Percentiles rank a stretch among this genome's conserved stretches.
These are phyloP conservation scores for Epichloe amarillans DNA, from an alignment of 2,329 filamentous ascomycete genomes.

Conservation along the genomic window DNA sequence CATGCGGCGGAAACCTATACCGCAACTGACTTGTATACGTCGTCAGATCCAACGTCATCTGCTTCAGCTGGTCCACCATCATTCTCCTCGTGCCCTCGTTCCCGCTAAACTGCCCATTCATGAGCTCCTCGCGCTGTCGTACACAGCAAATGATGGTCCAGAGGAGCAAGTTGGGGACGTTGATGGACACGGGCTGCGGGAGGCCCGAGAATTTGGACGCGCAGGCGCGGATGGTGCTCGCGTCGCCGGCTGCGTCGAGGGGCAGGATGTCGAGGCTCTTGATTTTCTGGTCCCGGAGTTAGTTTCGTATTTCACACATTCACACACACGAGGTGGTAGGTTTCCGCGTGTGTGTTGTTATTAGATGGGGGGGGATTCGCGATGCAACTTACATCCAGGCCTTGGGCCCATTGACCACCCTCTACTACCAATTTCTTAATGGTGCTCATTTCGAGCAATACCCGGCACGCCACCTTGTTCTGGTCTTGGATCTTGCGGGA, in stretches of 20 bases:
- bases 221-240: conserved; percentile 63
- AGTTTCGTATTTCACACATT: background rate
- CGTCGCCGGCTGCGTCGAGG: conserved; percentile 58
- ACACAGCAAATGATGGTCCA: conserved; percentile 87
- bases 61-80: conserved; percentile 59
- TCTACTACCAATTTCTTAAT: conserved; percentile 46
- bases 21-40: conserved; percentile 87
- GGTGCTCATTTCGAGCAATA: conserved; percentile 46
- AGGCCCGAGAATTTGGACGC: conserved; percentile 71
- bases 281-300: conserved; percentile 46
- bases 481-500: conserved; percentile 42
- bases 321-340: background rate
- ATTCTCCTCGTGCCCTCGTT: conserved; percentile 50
- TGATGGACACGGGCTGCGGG: conserved; percentile 70
- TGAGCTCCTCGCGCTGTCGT: conserved; percentile 59
- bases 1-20: conserved; percentile 73
- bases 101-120: conserved; percentile 59
- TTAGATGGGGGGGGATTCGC: background rate
- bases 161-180: conserved; percentile 80
- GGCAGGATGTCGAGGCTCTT: conserved; percentile 66
- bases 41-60: conserved; percentile 80
- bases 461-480: conserved; percentile 42
- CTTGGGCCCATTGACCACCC: conserved; percentile 40
- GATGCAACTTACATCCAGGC: conserved; percentile 42
- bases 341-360: background rate